Evolutionary conservation across 2,329 filamentous ascomycete species (phyloP).

Genomic region (Fusarium tjaetaba): DNA sequence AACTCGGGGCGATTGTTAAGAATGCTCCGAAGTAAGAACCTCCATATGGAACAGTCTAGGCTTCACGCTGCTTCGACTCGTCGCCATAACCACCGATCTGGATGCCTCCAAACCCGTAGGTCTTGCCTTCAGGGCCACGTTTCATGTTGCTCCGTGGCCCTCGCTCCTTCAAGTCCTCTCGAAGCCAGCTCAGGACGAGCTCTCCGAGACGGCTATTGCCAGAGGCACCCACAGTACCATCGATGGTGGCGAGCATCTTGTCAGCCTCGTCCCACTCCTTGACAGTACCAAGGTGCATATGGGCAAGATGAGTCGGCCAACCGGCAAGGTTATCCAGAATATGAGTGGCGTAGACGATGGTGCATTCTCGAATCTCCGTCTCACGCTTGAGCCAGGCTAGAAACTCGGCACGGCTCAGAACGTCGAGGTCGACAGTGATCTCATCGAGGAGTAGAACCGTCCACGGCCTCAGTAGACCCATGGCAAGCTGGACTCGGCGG

Average conservation of each 20-base stretch:
- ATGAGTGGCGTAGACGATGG: constrained; percentile 97
- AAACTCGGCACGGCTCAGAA: constrained; percentile 86
- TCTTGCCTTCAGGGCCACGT: constrained; percentile 70
- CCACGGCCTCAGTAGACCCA: constrained; percentile 95
- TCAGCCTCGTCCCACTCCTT: constrained; percentile 86
- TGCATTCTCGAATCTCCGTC: constrained; percentile 83
- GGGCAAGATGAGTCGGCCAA: constrained; percentile 95
- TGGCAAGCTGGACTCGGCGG: constrained; percentile 90
- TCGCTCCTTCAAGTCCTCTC: constrained; percentile 79
- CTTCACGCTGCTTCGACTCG: constrained; percentile 56
- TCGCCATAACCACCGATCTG: constrained; percentile 66
- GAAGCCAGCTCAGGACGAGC: constrained; percentile 88
- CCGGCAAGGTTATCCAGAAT: constrained; percentile 94
- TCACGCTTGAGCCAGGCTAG: constrained; percentile 86
- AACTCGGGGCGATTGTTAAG: constrained; percentile 35
- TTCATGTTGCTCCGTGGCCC: constrained; percentile 75
- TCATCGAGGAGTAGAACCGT: constrained; percentile 90
- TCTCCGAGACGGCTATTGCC: constrained; percentile 89
- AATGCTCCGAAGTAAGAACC: constrained; percentile 15
- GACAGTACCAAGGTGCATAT: constrained; percentile 90
- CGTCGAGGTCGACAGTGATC: constrained; percentile 95
- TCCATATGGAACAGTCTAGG: constrained; percentile 21
- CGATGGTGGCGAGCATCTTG: constrained; percentile 68
- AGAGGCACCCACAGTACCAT: constrained; percentile 47
- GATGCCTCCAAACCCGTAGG: constrained; percentile 64